Conservation (phyloP, 2,329 filamentous ascomycete genomes). For the Hypoxylon sp. region DNA sequence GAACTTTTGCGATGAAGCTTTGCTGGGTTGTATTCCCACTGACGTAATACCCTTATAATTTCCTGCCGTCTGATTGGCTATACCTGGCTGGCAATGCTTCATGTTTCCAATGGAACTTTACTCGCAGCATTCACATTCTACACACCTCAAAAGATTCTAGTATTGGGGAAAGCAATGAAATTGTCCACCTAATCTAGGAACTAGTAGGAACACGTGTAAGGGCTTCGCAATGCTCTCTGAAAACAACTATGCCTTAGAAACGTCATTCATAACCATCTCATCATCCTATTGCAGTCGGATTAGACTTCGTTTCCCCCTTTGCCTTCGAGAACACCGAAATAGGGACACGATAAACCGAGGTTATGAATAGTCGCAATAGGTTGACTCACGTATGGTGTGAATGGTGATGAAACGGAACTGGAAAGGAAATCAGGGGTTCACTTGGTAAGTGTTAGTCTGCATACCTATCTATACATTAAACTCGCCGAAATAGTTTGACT, state of each 20-base stretch:
- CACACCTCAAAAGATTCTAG: too few relatives aligned
- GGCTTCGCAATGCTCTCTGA: neutral
- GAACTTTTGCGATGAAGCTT: constrained; percentile 1
- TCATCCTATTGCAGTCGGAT: neutral
- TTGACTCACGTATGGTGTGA: neutral
- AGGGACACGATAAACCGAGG: neutral
- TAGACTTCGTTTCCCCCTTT: neutral
- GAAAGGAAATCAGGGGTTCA: neutral
- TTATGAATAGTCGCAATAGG: neutral
- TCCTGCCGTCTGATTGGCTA: neutral
- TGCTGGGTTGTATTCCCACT: constrained; percentile 6
- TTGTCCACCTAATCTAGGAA: neutral
- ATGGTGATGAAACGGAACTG: neutral
- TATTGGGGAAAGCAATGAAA: neutral
- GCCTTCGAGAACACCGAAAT: neutral
- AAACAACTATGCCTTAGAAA: too few relatives aligned
- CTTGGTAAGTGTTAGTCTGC: neutral
- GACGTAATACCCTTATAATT: constrained; percentile 18
- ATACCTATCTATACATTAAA: neutral
- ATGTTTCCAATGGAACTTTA: too few relatives aligned
- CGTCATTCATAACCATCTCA: neutral
- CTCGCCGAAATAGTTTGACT: neutral
- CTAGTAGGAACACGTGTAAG: neutral
- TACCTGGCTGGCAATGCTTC: neutral
- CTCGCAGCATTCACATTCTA: too few relatives aligned